phyloP scores from a whole-genome alignment of 306 rosid species.

The Inga laurina region DNA sequence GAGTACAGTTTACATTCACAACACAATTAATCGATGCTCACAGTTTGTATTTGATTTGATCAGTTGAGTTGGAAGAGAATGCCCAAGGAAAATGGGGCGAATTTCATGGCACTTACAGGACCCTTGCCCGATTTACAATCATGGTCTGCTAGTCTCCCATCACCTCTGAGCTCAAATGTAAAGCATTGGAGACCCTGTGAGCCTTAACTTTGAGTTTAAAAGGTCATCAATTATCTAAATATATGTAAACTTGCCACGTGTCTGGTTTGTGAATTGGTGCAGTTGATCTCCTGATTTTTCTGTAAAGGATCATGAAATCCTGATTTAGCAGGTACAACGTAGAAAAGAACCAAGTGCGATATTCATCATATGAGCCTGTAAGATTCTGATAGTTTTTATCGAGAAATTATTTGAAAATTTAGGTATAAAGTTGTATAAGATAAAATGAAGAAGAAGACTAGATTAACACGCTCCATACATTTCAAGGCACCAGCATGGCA shows the following conservation, averaged over 20 bases:
- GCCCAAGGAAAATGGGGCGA: slow-evolving; percentile 61
- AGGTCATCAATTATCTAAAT: not conserved
- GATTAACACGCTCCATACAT: not conserved
- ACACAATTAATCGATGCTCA: not conserved
- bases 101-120: slow-evolving; percentile 84
- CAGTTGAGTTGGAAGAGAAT: slow-evolving; percentile 92
- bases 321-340: not conserved
- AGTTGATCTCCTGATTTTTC: not conserved
- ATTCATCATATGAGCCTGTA: not conserved
- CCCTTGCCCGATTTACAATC: slow-evolving; percentile 67
- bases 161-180: slow-evolving; percentile 58
- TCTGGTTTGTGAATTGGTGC: not conserved
- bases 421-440: not conserved
- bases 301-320: not conserved
- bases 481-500: not conserved
- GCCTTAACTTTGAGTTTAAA: slow-evolving; percentile 24
- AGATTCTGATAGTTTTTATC: not conserved
- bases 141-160: slow-evolving; percentile 74
- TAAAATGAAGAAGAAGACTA: not conserved
- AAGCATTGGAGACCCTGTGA: slow-evolving; percentile 67
- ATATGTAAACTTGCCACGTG: not conserved
- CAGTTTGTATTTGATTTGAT: slow-evolving; percentile 32
- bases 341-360: not conserved
- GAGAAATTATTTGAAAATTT: not conserved
- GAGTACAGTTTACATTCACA: no score